phyloP scores from a whole-genome alignment of 495 filamentous ascomycete species.

The Penicillium ochrochloron region DNA sequence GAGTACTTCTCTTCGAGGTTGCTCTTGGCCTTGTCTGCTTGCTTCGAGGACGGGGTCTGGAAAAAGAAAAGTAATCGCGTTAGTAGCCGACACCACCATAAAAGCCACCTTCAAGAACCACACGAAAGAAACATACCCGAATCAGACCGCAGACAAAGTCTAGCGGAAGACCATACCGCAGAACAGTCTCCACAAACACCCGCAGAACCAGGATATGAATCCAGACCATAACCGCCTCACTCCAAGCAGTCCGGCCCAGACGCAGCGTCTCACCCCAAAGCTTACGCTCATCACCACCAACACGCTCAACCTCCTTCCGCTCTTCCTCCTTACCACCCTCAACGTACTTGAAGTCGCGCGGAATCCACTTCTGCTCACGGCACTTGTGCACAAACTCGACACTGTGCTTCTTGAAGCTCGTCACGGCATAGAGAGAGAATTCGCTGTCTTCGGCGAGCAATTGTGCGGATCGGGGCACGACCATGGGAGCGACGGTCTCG shows the following conservation, averaged over 20 bases:
- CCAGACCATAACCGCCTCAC: slow-evolving; percentile 94
- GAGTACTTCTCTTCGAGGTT: slow-evolving; percentile 85
- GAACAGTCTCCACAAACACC: slow-evolving; percentile 95
- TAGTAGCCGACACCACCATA: neutral
- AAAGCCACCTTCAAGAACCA: neutral
- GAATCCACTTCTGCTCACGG: slow-evolving; percentile 90
- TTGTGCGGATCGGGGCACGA: slow-evolving; percentile 85
- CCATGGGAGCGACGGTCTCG: slow-evolving; percentile 81
- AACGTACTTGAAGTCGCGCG: slow-evolving; percentile 89
- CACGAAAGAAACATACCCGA: slow-evolving; percentile 61
- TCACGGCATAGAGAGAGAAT: slow-evolving; percentile 85
- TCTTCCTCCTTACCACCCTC: slow-evolving; percentile 89
- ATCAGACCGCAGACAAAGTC: slow-evolving; percentile 84
- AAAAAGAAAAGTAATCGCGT: slow-evolving; percentile 1
- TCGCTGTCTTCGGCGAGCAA: slow-evolving; percentile 82
- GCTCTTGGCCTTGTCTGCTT: slow-evolving; percentile 77
- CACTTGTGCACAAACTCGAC: slow-evolving; percentile 86
- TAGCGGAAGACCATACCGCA: slow-evolving; percentile 89
- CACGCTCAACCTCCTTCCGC: slow-evolving; percentile 77
- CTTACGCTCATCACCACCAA: slow-evolving; percentile 80
- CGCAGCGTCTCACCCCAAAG: slow-evolving; percentile 89
- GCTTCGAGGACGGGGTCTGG: slow-evolving; percentile 77
- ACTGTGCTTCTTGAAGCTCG: slow-evolving; percentile 88
- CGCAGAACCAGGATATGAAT: slow-evolving; percentile 86
- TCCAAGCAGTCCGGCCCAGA: slow-evolving; percentile 84